Conservation (phyloP, 768 basidiomycete species). For the Pleurotus giganteus region DNA sequence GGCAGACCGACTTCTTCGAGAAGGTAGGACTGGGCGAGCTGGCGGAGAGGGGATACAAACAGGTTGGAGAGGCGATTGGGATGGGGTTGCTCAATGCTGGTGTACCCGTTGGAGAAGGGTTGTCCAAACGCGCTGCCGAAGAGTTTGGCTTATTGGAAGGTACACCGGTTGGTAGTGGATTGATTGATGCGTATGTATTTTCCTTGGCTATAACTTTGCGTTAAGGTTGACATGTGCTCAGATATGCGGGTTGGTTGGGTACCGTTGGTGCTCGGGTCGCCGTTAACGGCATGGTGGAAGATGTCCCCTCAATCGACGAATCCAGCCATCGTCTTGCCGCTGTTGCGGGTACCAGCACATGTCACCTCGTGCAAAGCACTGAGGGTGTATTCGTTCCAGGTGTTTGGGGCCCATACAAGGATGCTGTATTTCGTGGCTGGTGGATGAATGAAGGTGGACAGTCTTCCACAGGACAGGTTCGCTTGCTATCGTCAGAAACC, state of each 20-base stretch:
- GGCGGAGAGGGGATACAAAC: slow-evolving; percentile 63
- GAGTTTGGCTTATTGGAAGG: slow-evolving; percentile 86
- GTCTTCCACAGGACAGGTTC: slow-evolving; percentile 93
- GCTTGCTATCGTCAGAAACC: slow-evolving; percentile 8
- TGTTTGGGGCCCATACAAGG: slow-evolving; percentile 91
- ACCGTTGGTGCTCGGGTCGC: slow-evolving; percentile 82
- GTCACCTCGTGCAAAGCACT: slow-evolving; percentile 90
- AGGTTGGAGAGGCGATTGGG: slow-evolving; percentile 63
- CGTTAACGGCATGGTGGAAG: slow-evolving; percentile 46
- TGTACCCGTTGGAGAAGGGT: slow-evolving; percentile 80
- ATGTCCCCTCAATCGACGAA: slow-evolving; percentile 65
- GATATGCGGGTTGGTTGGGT: slow-evolving; percentile 96
- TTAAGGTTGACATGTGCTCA: slow-evolving; percentile 20
- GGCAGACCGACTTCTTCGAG: slow-evolving; percentile 86
- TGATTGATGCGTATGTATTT: slow-evolving; percentile 85
- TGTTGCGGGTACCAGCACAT: slow-evolving; percentile 95
- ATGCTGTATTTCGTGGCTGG: slow-evolving; percentile 90
- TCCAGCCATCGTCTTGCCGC: slow-evolving; percentile 83
- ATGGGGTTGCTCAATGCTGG: slow-evolving; percentile 76
- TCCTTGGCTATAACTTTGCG: neutral
- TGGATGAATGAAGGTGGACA: slow-evolving; percentile 99
- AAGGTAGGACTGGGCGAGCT: slow-evolving; percentile 79
- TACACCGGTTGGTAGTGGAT: slow-evolving; percentile 88
- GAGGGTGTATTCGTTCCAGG: slow-evolving; percentile 86
- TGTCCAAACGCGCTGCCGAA: slow-evolving; percentile 74